phyloP scores from a whole-genome alignment of 768 basidiomycete species.

The Candolleomyces eurysporus region DNA sequence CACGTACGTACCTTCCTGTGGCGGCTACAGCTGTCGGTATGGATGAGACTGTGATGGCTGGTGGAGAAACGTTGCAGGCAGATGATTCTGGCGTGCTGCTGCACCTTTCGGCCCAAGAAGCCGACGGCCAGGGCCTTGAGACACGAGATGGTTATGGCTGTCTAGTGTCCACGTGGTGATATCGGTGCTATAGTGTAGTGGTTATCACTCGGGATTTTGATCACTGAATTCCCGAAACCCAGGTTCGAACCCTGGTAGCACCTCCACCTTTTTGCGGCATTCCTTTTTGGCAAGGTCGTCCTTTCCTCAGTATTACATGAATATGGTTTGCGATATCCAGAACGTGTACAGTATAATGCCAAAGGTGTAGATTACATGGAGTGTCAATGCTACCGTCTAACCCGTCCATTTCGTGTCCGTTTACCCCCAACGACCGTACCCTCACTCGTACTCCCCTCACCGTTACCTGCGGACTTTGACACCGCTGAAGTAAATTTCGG shows the following conservation, averaged over 20 bases:
- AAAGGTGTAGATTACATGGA: not conserved
- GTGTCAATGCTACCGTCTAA: not conserved
- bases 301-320: too few species aligned
- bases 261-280: not conserved
- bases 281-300: too few species aligned
- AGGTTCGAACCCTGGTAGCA: constrained; percentile 19
- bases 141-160: not conserved
- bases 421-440: constrained; percentile 6
- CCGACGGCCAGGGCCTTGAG: not conserved
- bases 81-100: not conserved
- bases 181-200: constrained; percentile 19
- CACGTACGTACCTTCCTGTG: not conserved
- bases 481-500: not conserved
- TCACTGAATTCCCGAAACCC: constrained; percentile 16
- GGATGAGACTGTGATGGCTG: too few species aligned
- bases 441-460: not conserved
- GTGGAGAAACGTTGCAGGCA: not conserved
- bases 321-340: not conserved
- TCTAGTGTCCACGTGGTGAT: too few species aligned
- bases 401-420: constrained; percentile 5
- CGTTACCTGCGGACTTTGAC: not conserved
- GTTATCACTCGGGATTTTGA: constrained; percentile 22
- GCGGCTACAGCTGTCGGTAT: too few species aligned
- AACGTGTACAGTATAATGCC: not conserved
- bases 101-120: not conserved